phyloP scores from a whole-genome alignment of 2,329 filamentous ascomycete species.

The Knoxdaviesia proteae region DNA sequence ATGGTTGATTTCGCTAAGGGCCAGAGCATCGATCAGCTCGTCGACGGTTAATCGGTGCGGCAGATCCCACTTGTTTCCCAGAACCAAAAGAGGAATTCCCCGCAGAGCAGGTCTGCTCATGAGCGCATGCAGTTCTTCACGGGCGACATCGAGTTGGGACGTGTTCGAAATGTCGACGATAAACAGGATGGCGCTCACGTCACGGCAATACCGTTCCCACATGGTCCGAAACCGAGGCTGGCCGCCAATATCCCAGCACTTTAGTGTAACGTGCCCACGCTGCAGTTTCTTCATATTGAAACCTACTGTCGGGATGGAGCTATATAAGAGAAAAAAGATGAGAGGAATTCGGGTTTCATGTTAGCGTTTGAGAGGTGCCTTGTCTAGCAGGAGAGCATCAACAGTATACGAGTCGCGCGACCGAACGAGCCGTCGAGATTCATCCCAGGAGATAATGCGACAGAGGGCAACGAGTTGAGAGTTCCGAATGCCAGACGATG shows the following conservation, averaged over 20 bases:
- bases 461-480: too few relatives aligned
- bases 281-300: constrained; percentile 99
- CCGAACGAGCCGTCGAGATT: too few relatives aligned
- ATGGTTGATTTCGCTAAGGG: constrained; percentile 71
- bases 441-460: too few relatives aligned
- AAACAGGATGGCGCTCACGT: constrained; percentile 94
- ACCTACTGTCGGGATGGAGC: constrained; percentile 92
- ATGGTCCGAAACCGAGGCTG: constrained; percentile 94
- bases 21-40: constrained; percentile 80
- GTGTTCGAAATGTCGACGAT: constrained; percentile 92
- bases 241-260: constrained; percentile 97
- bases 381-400: too few relatives aligned
- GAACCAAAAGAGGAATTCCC: constrained; percentile 77
- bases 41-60: constrained; percentile 81
- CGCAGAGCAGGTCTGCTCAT: constrained; percentile 68
- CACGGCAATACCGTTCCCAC: constrained; percentile 98
- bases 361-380: too few relatives aligned
- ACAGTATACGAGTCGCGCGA: too few relatives aligned
- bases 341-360: too few relatives aligned
- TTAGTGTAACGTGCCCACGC: constrained; percentile 92
- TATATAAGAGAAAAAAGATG: constrained; percentile 21
- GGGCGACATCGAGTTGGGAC: constrained; percentile 60
- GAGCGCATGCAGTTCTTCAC: constrained; percentile 78
- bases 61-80: constrained; percentile 95
- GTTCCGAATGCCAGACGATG: too few relatives aligned